phyloP scores from a whole-genome alignment of 1,139 yeast species.

The Yamadazyma triangularis region DNA sequence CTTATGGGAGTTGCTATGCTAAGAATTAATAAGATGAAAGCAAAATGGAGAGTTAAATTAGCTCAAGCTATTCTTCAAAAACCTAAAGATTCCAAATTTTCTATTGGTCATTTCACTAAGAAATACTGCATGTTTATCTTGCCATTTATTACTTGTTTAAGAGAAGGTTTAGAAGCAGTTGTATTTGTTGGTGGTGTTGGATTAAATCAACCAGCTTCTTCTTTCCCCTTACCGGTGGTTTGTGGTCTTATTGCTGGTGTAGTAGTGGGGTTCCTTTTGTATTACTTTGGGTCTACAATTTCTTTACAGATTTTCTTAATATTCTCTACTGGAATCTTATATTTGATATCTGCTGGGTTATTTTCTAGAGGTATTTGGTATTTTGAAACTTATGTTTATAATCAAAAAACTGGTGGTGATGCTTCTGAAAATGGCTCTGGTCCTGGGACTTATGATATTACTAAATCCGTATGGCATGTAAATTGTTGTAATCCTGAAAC shows the following conservation, averaged over 20 bases:
- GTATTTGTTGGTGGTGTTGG: conserved; percentile 92
- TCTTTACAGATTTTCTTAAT: conserved; percentile 79
- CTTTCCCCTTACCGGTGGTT: conserved; percentile 84
- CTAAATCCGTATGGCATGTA: conserved; percentile 82
- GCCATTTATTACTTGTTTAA: conserved; percentile 77
- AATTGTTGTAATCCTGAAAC: conserved; percentile 89
- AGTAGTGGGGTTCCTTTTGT: conserved; percentile 60
- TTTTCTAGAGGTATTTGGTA: conserved; percentile 90
- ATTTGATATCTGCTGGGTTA: conserved; percentile 82
- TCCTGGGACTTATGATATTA: conserved; percentile 83
- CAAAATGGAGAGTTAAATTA: conserved; percentile 87
- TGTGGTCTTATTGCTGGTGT: conserved; percentile 74
- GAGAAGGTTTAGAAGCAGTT: conserved; percentile 92
- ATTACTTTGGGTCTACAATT: conserved; percentile 70
- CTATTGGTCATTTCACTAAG: conserved; percentile 38
- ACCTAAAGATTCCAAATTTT: conserved; percentile 26
- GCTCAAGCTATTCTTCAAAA: conserved; percentile 62
- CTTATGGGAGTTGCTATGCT: conserved; percentile 91
- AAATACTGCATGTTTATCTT: conserved; percentile 74
- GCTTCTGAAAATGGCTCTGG: conserved; percentile 88
- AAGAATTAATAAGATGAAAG: conserved; percentile 84
- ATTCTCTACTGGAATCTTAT: conserved; percentile 75
- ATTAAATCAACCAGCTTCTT: conserved; percentile 44
- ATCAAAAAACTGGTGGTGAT: conserved; percentile 74
- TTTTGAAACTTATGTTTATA: conserved; percentile 64